Base-by-base conservation (phyloP, 768 basidiomycete species). In the Lentinula detonsa region DNA sequence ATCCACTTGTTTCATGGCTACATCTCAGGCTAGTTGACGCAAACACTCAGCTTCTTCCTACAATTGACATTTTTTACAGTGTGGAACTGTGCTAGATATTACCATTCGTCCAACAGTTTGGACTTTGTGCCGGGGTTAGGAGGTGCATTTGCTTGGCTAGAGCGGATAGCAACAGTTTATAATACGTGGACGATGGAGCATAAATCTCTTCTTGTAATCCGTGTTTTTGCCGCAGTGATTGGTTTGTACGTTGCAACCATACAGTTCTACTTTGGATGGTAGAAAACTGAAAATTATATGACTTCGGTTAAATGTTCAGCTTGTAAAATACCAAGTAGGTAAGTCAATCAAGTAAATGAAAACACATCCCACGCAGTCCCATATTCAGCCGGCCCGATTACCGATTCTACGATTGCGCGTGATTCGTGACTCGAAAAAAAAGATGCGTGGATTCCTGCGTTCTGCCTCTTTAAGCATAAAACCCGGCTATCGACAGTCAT, bases 121-220 rank as follows among this genome's bases (percentile, higher is more conserved):
- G 57, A 59, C 3, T 59, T 59, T 21, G 43, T 28, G 8, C 34
- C 57, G 23, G 57, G 40, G 18, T 6, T 59, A 4, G 18, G 33
- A 21, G 9, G 33, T 9, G 35, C 49, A n/a, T 59, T 59, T 33
- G 57, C 40, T 23, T 43, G 13, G 34, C 37, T 59, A 33, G 57
- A 59, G 46, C 10, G 57, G 48, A 34, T 59, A 28, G 57, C 57
- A 13, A 31, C 21, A 6, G 15, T 9, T n/a, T 59, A 59, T 49
- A 59, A 59, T 50, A n/a, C 40, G 4, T 59, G 57, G 57, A 59
- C 57, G 6, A 59, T 28, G 31, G 34, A 35, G 21, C 48, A 59
- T 23, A 59, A 48, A 40, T 16, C 46, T 18, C 33, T 59, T 28
- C 45, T 59, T 35, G 31, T 46, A 8, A 15, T 59, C 18, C 43